phyloP scores from a whole-genome alignment of 2,329 filamentous ascomycete species.

The Trichophyton equinum region DNA sequence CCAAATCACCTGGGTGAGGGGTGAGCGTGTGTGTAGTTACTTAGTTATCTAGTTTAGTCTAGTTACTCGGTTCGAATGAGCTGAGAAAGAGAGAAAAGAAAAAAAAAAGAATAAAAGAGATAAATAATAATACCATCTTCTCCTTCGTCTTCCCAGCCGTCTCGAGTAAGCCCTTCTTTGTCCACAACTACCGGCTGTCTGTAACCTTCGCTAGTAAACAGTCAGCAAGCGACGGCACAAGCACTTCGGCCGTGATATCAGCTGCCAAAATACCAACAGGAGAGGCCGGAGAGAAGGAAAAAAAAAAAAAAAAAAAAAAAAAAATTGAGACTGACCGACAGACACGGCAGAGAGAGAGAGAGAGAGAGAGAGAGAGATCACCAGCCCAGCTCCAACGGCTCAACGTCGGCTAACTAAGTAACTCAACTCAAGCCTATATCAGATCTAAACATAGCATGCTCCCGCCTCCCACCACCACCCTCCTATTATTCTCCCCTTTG shows the following conservation, averaged over 20 bases:
- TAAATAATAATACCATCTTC: not conserved
- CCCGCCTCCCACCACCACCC: not conserved
- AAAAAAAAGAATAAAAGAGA: not conserved
- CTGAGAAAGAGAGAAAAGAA: not conserved
- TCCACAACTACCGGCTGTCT: not conserved
- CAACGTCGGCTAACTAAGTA: not conserved
- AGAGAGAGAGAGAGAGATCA: not conserved
- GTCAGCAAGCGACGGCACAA: not conserved
- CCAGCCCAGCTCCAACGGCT: not conserved
- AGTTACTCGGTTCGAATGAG: too few relatives aligned
- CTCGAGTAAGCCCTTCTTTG: not conserved
- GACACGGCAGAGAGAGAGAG: not conserved
- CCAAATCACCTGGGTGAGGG: not conserved
- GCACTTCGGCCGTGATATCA: not conserved
- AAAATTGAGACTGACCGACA: not conserved
- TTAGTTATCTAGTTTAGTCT: not conserved
- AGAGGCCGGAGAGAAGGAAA: too few relatives aligned
- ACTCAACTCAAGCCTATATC: not conserved
- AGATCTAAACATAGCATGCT: not conserved
- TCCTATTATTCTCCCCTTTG: not conserved
- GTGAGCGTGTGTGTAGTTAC: constrained; percentile 1
- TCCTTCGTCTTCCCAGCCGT: not conserved
- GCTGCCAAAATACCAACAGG: too few relatives aligned
- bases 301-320: too few relatives aligned
- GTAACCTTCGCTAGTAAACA: not conserved